A percentile compares a stretch with the other conserved stretches of the same genome.
phyloP scores from a whole-genome alignment of 768 basidiomycete species.

The Auriscalpium orientale region DNA sequence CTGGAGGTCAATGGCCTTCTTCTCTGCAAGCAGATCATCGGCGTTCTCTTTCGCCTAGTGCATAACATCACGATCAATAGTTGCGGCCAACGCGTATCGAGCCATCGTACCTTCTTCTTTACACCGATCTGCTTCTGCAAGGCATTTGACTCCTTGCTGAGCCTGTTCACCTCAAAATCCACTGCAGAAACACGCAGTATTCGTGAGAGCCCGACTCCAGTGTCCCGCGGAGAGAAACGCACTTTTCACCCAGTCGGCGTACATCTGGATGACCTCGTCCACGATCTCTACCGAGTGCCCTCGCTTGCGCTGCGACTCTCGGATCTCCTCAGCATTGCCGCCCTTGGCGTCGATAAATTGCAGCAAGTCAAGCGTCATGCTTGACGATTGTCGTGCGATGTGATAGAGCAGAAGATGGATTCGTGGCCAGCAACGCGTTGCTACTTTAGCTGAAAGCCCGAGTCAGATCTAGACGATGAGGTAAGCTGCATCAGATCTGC shows the following conservation, averaged over 20 bases:
- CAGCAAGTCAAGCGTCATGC: conserved; percentile 78
- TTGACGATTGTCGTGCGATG: background rate
- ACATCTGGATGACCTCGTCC: conserved; percentile 90
- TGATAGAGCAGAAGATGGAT: background rate
- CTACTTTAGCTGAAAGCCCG: background rate
- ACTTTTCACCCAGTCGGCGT: conserved; percentile 93
- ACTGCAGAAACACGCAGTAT: conserved; percentile 38
- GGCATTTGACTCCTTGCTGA: conserved; percentile 78
- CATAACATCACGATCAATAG: background rate
- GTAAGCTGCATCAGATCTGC: too few relatives aligned
- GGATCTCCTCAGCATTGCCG: conserved; percentile 84
- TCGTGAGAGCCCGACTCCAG: background rate
- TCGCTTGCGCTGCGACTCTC: conserved; percentile 88
- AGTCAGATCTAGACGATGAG: too few relatives aligned
- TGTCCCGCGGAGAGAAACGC: conserved; percentile 26
- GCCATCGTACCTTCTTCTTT: conserved; percentile 77
- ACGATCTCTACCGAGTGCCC: conserved; percentile 87
- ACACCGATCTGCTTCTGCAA: conserved; percentile 91
- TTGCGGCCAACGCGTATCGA: too few relatives aligned
- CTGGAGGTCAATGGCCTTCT: conserved; percentile 78
- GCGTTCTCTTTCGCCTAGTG: conserved; percentile 84
- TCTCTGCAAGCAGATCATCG: conserved; percentile 76
- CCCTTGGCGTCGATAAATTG: conserved; percentile 83
- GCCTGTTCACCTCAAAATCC: conserved; percentile 75
- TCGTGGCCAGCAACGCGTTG: background rate